Evolutionary conservation across 345 rosid genomes (phyloP).

Genomic region (Boechera retrofracta): DNA sequence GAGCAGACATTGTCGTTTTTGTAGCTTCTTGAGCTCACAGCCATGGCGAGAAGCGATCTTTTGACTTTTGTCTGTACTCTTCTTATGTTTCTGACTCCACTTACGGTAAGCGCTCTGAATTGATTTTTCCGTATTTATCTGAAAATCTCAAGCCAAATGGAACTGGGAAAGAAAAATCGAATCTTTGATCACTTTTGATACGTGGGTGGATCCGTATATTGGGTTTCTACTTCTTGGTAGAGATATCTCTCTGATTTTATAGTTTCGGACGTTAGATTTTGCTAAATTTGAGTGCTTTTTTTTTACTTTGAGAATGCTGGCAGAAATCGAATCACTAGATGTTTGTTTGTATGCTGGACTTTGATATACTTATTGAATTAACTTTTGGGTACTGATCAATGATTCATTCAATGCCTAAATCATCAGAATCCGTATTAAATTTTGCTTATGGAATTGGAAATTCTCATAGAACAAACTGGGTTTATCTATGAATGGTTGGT

Average conservation of each 20-base stretch:
- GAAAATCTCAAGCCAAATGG: not conserved
- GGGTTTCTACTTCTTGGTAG: conserved; percentile 10
- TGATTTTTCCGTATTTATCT: not conserved
- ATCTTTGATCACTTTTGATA: conserved; percentile 30
- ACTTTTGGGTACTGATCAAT: not conserved
- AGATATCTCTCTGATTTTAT: not conserved
- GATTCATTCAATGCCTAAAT: not conserved
- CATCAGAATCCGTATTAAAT: not conserved
- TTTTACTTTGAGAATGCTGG: not conserved
- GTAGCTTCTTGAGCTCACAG: conserved; percentile 14
- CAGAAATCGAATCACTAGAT: not conserved
- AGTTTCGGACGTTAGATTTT: not conserved
- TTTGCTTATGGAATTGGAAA: not conserved
- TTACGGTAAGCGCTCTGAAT: conserved; percentile 11
- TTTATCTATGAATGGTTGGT: not conserved
- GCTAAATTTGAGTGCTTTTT: conserved; percentile 17
- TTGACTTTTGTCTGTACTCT: conserved; percentile 1
- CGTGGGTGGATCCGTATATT: not conserved
- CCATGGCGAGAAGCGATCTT: conserved; percentile 37
- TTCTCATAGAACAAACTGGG: not conserved
- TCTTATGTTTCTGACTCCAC: conserved; percentile 29
- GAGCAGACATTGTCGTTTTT: not conserved
- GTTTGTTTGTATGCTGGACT: not conserved
- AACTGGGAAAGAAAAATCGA: conserved; percentile 26
- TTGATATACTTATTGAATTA: not conserved